Conservation (phyloP, 2,329 filamentous ascomycete genomes). For the Purpureocillium lavendulum region DNA sequence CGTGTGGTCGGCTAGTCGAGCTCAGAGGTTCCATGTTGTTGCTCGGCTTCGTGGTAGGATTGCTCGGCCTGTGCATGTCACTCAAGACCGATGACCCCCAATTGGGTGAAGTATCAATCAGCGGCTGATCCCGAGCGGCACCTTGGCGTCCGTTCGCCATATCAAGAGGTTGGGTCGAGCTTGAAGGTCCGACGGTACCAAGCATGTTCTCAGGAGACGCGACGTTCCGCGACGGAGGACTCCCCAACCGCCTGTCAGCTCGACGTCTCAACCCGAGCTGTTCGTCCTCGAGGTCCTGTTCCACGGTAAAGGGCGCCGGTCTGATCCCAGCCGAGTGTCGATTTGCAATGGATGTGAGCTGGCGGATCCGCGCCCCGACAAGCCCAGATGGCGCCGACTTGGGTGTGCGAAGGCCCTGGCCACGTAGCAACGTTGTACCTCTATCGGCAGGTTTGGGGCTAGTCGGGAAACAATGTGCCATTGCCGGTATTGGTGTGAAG, state of each 20-base stretch:
- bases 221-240: constrained; percentile 15
- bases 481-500: not conserved
- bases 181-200: too few relatives aligned
- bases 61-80: too few relatives aligned
- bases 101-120: too few relatives aligned
- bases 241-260: constrained; percentile 14
- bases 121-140: too few relatives aligned
- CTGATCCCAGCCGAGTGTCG: constrained; percentile 2
- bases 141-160: not conserved
- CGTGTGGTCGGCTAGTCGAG: constrained; percentile 26
- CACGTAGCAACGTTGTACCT: constrained; percentile 5
- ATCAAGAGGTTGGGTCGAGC: too few relatives aligned
- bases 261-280: constrained; percentile 19
- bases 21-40: constrained; percentile 14
- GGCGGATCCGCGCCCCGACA: constrained; percentile 19
- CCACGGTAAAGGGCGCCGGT: constrained; percentile 3
- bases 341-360: constrained; percentile 14
- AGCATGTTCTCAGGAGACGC: not conserved
- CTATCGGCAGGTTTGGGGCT: constrained; percentile 4
- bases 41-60: constrained; percentile 1
- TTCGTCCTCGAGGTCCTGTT: constrained; percentile 13
- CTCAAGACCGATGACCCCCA: too few relatives aligned
- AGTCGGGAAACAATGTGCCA: constrained; percentile 8
- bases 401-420: constrained; percentile 5
- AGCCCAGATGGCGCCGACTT: constrained; percentile 15